A percentile compares a stretch with the other conserved stretches of the same genome.
Conservation (phyloP, 2,329 filamentous ascomycete genomes). For the Aaosphaeria pasadenensis region DNA sequence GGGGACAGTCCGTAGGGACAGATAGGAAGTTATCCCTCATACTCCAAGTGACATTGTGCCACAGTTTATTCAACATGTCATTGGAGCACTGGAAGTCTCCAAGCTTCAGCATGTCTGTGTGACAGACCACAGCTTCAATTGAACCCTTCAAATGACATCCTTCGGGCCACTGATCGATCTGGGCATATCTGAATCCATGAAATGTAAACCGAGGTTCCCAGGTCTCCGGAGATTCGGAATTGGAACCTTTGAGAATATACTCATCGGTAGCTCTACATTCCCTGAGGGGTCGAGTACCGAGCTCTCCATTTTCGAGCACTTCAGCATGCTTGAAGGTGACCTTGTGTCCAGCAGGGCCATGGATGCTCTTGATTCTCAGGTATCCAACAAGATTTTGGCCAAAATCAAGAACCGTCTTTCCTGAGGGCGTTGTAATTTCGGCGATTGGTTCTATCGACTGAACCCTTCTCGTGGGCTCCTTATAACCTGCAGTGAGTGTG, state of each 20-base stretch:
- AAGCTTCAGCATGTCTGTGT: conserved; percentile 52
- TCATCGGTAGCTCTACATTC: conserved; percentile 43
- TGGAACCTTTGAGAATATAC: conserved; percentile 25
- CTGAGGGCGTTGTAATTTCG: conserved; percentile 36
- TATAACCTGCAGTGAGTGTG: conserved; percentile 19
- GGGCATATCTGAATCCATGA: conserved; percentile 53
- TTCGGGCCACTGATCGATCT: conserved; percentile 45
- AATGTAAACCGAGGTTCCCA: conserved; percentile 53
- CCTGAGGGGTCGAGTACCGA: conserved; percentile 44
- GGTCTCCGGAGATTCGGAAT: conserved; percentile 12
- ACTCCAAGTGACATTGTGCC: conserved; percentile 55
- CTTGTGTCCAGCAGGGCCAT: conserved; percentile 37
- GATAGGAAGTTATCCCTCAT: conserved; percentile 56
- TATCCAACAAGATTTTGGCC: conserved; percentile 58
- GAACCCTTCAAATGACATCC: conserved; percentile 6
- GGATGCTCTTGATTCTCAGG: conserved; percentile 37
- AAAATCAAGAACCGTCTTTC: conserved; percentile 55
- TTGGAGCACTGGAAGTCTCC: conserved; percentile 55
- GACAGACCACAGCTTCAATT: conserved; percentile 44
- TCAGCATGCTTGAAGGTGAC: conserved; percentile 54
- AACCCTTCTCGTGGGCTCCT: conserved; percentile 43
- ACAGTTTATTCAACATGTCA: conserved; percentile 51
- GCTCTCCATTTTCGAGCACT: conserved; percentile 50
- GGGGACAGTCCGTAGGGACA: conserved; percentile 53
- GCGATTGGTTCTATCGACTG: conserved; percentile 24